Percentiles rank a stretch among this genome's conserved stretches.
Evolutionary conservation across 163 green algal species (phyloP).

Genomic region (Chlorella variabilis): DNA sequence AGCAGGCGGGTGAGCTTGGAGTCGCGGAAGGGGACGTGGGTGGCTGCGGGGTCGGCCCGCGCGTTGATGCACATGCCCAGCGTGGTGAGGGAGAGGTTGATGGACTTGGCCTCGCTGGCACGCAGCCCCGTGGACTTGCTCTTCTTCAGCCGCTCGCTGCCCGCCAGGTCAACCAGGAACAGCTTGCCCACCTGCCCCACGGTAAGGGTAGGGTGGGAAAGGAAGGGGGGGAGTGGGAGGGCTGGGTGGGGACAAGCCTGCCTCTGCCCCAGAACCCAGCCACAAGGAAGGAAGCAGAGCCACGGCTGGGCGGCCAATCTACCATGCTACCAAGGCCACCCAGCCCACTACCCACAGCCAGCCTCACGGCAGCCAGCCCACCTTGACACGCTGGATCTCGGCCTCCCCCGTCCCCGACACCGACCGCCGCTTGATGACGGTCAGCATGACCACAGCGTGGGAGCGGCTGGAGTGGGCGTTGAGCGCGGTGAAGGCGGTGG

Average conservation of each 20-base stretch:
- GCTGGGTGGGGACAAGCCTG: no score
- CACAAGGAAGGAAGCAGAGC: no score
- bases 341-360: no score
- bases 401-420: slow-evolving; percentile 12
- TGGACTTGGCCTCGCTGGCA: slow-evolving; percentile 81
- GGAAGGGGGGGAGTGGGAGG: not conserved
- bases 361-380: not conserved
- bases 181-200: slow-evolving; percentile 77
- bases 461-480: slow-evolving; percentile 84
- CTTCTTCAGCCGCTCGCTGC: slow-evolving; percentile 88
- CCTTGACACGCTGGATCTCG: slow-evolving; percentile 33
- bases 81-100: slow-evolving; percentile 87
- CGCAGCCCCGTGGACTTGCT: slow-evolving; percentile 67
- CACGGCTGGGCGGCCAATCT: no score
- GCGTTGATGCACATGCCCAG: slow-evolving; percentile 92
- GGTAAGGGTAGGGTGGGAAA: not conserved
- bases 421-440: slow-evolving; percentile 73
- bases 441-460: slow-evolving; percentile 90
- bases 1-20: slow-evolving; percentile 90
- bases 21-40: slow-evolving; percentile 87
- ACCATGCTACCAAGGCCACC: no score
- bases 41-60: slow-evolving; percentile 63
- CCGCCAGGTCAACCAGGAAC: slow-evolving; percentile 89
- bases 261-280: no score
- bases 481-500: slow-evolving; percentile 87